A percentile compares a stretch with the other conserved stretches of the same genome.
Conservation (phyloP, 148 eudicot genomes). For the Pouteria glomerata region DNA sequence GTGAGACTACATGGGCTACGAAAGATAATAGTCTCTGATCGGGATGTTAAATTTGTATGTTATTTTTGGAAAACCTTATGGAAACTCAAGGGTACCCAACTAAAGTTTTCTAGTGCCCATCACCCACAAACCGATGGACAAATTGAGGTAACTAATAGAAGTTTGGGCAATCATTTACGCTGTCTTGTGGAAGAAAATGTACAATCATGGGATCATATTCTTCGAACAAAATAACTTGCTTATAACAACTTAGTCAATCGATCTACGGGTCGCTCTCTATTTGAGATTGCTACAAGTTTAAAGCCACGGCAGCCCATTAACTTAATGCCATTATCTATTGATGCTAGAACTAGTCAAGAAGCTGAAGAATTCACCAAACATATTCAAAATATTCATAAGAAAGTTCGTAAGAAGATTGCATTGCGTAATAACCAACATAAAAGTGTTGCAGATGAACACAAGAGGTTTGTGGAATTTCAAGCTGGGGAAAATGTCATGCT, state of each 20-base stretch:
- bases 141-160: neutral
- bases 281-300: constrained; percentile 11
- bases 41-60: neutral
- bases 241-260: neutral
- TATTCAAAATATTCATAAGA: neutral
- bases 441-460: neutral
- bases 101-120: neutral
- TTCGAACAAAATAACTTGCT: constrained; percentile 1
- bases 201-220: no score
- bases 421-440: neutral
- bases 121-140: constrained; percentile 3
- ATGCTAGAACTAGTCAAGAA: neutral
- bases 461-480: neutral
- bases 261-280: neutral
- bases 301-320: neutral
- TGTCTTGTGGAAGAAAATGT: neutral
- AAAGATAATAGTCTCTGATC: neutral
- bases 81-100: neutral
- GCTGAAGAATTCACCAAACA: neutral
- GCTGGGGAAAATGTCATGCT: neutral
- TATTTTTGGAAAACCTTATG: neutral
- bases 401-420: neutral
- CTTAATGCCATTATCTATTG: neutral
- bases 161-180: neutral
- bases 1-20: neutral